These are phyloP conservation scores for Akanthomyces uredinophilus DNA, from an alignment of 2,329 filamentous ascomycete species.

Conservation along the genomic window DNA sequence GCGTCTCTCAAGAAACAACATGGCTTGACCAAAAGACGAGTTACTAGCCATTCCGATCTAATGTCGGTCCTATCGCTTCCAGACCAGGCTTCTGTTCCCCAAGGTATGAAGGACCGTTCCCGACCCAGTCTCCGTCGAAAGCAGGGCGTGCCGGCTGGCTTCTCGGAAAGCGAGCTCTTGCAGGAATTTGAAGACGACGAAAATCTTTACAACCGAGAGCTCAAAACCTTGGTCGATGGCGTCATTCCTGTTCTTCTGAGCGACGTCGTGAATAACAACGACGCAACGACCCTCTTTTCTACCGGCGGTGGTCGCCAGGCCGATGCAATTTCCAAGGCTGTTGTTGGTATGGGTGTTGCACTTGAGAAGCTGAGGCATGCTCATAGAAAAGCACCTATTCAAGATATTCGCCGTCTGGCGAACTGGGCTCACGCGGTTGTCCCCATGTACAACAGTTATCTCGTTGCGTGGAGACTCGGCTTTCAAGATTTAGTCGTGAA, in stretches of 20 bases:
- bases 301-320: conserved; percentile 46
- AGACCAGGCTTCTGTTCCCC: conserved; percentile 48
- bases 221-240: conserved; percentile 89
- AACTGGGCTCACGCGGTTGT: conserved; percentile 76
- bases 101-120: conserved; percentile 64
- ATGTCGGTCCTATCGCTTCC: conserved; percentile 85
- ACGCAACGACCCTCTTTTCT: conserved; percentile 60
- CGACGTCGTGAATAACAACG: conserved; percentile 69
- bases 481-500: conserved; percentile 96
- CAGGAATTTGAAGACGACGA: conserved; percentile 80
- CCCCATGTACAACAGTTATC: conserved; percentile 77
- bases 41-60: conserved; percentile 89
- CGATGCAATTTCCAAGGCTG: conserved; percentile 70
- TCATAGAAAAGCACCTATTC: conserved; percentile 74
- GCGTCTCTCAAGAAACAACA: conserved; percentile 35
- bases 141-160: conserved; percentile 59
- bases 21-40: conserved; percentile 61
- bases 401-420: conserved; percentile 66
- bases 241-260: conserved; percentile 89
- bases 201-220: conserved; percentile 78
- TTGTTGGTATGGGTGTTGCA: conserved; percentile 88
- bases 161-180: conserved; percentile 71
- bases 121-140: conserved; percentile 73
- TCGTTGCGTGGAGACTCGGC: conserved; percentile 83
- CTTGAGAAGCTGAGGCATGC: conserved; percentile 77